Percentiles rank a stretch among this genome's conserved stretches.
Conservation (phyloP, 2,329 filamentous ascomycete genomes). For the Xylariaceae sp. region DNA sequence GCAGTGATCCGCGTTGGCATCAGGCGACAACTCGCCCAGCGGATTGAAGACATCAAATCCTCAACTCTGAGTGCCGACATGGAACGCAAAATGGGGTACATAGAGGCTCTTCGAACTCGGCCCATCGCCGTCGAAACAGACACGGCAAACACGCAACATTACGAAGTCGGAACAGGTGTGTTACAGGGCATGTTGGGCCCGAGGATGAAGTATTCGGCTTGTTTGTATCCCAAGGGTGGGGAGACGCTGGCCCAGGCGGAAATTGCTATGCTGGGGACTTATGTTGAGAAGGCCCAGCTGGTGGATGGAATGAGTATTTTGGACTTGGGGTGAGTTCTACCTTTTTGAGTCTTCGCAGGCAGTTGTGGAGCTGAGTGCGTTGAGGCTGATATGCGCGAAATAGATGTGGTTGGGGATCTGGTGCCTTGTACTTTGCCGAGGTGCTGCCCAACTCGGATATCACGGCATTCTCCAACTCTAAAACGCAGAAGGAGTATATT, state of each 20-base stretch:
- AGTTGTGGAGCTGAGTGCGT: neutral
- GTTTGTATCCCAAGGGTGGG: constrained; percentile 60
- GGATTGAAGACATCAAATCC: constrained; percentile 53
- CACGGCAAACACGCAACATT: constrained; percentile 67
- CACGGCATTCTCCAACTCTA: constrained; percentile 68
- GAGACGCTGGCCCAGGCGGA: constrained; percentile 66
- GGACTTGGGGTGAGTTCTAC: constrained; percentile 54
- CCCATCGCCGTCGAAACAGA: constrained; percentile 69
- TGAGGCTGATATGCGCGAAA: neutral
- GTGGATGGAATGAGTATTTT: constrained; percentile 59
- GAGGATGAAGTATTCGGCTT: constrained; percentile 71
- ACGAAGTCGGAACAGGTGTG: constrained; percentile 68
- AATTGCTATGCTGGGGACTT: constrained; percentile 62
- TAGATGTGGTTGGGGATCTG: constrained; percentile 69
- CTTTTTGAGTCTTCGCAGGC: neutral
- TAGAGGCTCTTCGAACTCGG: constrained; percentile 54
- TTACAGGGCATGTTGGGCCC: constrained; percentile 60
- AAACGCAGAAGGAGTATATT: constrained; percentile 66
- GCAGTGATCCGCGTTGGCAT: constrained; percentile 63
- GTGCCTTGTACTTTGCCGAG: constrained; percentile 63
- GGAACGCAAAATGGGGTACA: constrained; percentile 61
- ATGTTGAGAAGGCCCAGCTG: constrained; percentile 59
- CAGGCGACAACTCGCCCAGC: constrained; percentile 61
- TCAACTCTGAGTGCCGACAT: constrained; percentile 52
- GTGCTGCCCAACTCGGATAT: constrained; percentile 59